Evolutionary conservation across 768 basidiomycete genomes (phyloP), one percentile per base, ranked within the genome.

Genomic region (Pleurotus giganteus): DNA sequence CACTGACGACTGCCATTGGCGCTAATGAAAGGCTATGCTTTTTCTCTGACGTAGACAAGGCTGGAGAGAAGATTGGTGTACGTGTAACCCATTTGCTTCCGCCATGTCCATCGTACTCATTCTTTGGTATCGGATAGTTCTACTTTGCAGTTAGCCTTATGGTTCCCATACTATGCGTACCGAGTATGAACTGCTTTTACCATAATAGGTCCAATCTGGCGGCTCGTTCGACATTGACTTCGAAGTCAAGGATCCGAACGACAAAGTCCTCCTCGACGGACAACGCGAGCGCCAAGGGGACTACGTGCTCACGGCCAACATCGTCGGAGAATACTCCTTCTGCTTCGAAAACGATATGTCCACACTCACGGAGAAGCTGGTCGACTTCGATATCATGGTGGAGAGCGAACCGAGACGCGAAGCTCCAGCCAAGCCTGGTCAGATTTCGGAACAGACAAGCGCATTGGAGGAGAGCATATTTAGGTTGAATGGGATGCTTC

Each of bases 321-420:
- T 82, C 17, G 80, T 87, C 68, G 91, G 91, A 62, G 91, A 94
- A 80, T 94, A 93, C 66, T 69, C 95, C 4, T 98, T 99, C 77
- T 98, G 96, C 75, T 97, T 98, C 69, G 91, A 94, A 67, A 99
- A 99, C 69, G 95, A 98, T 75, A 96, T 96, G 80, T 91, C 89
- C 23, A 91, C 92, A 3, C 79, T 97, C 60, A 89, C 91, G 11
- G 92, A 94, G 73, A 98, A 98, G 71, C 82, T 98, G 44, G 82
- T 99, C 63, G 91, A 94, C 72, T 90, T 94, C 67, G 89, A 92
- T 70, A 98, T 99, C 71, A 95, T 98, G 94, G 93, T 94, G 44
- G 97, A 99, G 79, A 94, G 89, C 57, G 96, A 98, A 67, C 97
- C 97, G 1, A 78, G 97, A 47, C 78, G 93, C 47, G 88, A 94